Evolutionary conservation across 164 flowering plant species (phyloP).

Genomic region (Magnolia changhungtana): DNA sequence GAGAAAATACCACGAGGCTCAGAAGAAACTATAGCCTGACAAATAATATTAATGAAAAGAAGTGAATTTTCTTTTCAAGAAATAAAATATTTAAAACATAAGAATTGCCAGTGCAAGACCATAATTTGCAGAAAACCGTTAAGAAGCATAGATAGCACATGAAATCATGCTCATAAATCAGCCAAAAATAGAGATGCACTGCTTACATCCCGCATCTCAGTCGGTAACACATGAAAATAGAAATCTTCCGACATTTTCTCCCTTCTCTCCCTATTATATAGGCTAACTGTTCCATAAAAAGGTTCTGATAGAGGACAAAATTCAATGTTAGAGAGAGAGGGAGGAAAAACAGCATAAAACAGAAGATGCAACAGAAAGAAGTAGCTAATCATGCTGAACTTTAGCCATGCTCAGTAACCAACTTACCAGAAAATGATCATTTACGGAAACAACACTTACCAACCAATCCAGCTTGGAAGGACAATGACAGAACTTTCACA

Average conservation of each 20-base stretch:
- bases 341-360: not conserved
- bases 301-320: constrained; percentile 51
- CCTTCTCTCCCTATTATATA: constrained; percentile 87
- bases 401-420: not conserved
- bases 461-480: constrained; percentile 87
- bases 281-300: constrained; percentile 89
- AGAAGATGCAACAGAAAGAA: not conserved
- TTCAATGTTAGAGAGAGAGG: not conserved
- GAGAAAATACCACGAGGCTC: constrained; percentile 72
- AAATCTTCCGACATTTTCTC: constrained; percentile 96
- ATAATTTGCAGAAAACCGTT: too few relatives aligned
- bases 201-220: constrained; percentile 83
- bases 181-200: constrained; percentile 1
- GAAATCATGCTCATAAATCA: not conserved
- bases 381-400: not conserved
- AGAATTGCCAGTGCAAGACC: not conserved
- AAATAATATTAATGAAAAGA: not conserved
- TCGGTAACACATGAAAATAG: constrained; percentile 58
- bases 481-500: constrained; percentile 78
- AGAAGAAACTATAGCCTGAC: constrained; percentile 47
- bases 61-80: not conserved
- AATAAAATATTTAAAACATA: not conserved
- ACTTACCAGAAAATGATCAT: not conserved
- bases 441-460: constrained; percentile 50
- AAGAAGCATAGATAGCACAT: not conserved